Conservation (phyloP, 2,329 filamentous ascomycete species). For the Scedosporium minutisporum region DNA sequence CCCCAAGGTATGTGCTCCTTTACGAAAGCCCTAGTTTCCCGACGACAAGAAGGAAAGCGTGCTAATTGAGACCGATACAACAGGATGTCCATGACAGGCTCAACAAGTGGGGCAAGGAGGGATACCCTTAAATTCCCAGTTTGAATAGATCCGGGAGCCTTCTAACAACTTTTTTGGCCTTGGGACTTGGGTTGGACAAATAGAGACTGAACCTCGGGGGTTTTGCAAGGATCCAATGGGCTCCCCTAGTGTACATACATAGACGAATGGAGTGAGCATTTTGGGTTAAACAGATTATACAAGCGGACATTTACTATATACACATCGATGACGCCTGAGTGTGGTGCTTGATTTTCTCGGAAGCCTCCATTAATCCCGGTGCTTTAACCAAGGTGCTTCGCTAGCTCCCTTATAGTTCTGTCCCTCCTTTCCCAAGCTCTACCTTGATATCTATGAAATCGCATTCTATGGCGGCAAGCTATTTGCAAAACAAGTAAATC, state of each 20-base stretch:
- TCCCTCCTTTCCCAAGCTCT: neutral
- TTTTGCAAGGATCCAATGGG: neutral
- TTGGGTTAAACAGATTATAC: neutral
- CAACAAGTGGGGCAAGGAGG: constrained; percentile 99
- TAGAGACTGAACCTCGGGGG: neutral
- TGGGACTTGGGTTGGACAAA: neutral
- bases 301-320: neutral
- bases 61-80: neutral
- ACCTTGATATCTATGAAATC: neutral
- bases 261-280: neutral
- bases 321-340: neutral
- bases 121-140: constrained; percentile 48
- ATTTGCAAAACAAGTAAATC: too few species aligned
- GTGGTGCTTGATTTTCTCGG: neutral
- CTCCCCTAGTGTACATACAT: constrained; percentile 1
- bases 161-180: neutral
- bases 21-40: neutral
- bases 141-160: neutral
- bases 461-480: too few species aligned
- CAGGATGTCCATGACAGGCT: constrained; percentile 89
- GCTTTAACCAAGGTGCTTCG: neutral
- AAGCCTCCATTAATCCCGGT: neutral
- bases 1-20: constrained; percentile 57
- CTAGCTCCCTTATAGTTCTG: neutral
- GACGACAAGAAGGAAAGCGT: constrained; percentile 8